Evolutionary conservation across 2,329 filamentous ascomycete species (phyloP), one percentile per base, ranked within the genome.

Genomic region (Cephalotrichum gorgonifer): DNA sequence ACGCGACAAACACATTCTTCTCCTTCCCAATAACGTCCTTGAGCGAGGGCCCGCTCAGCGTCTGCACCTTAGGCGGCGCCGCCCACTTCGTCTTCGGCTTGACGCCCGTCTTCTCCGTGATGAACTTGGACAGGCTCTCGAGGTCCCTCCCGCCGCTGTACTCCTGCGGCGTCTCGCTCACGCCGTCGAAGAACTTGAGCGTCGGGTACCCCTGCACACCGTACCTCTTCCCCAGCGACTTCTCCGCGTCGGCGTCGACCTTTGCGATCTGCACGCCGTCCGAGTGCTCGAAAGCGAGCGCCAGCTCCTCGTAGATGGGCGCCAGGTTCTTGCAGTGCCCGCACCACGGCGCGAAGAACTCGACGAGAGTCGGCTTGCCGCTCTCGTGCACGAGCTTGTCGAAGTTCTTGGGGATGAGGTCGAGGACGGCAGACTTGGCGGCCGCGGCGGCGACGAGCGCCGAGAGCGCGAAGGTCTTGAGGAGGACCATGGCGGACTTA

Each of bases 341-440:
- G 63, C 93, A 98, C 93, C 93, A 98, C 23, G 91, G 90, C 30
- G 93, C 93, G 64, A 95, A 97, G 79, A 98, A 98, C 68, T 97
- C 90, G 59, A 97, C 89, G 25, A 98, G 83, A 0, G 93, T 90
- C 41, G 93, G 91, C 74, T 95, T 97, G 68, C 89, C 89, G 43
- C 87, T 91, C 65, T 94, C 81, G 52, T 95, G 76, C 55, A 95
- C 88, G 49, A 95, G 76, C 44, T 84, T 72, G 73, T 97, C 91
- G 66, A 98, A 98, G 75, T 96, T 98, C 60, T 74, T 73, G 50
- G 91, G 89, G 52, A 86, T 82, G 53, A 98, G 83, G 67, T 97
- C 91, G 59, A 95, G 75, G 55, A 98, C 93, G 50, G 87, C 85
- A 50, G 88, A 93, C 59, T 83, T 81, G 60, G 86, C 83, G 52